Conservation (phyloP, 345 rosid species). For the Iberis pinnata region DNA sequence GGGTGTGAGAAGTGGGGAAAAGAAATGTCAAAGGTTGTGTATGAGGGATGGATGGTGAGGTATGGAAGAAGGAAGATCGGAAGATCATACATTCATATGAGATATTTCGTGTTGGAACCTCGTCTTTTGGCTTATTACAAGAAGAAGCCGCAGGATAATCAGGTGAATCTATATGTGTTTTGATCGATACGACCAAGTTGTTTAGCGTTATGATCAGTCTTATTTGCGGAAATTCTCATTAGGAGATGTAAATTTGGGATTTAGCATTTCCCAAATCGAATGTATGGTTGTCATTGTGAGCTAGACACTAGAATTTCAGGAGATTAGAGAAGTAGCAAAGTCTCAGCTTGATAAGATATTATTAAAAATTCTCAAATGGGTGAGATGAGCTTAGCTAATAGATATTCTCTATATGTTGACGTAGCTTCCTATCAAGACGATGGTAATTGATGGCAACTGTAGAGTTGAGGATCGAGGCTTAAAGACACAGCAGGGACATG, state of each 20-base stretch:
- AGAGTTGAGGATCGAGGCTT: slow-evolving; percentile 99
- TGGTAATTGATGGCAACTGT: slow-evolving; percentile 92
- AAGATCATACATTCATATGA: slow-evolving; percentile 89
- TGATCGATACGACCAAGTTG: neutral
- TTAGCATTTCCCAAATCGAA: neutral
- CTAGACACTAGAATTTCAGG: neutral
- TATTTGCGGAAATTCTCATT: too few relatives aligned
- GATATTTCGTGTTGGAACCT: slow-evolving; percentile 87
- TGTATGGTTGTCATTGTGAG: neutral
- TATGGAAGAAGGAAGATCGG: slow-evolving; percentile 98
- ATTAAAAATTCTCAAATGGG: neutral
- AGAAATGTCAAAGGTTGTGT: slow-evolving; percentile 69
- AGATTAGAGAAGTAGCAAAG: neutral
- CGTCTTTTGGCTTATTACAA: slow-evolving; percentile 95
- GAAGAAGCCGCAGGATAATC: slow-evolving; percentile 90
- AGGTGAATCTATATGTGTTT: slow-evolving; percentile 38
- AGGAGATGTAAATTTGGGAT: neutral
- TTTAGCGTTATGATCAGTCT: neutral
- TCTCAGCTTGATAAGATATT: slow-evolving; percentile 4
- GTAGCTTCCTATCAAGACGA: slow-evolving; percentile 95
- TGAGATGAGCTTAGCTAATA: neutral
- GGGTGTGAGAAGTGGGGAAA: neutral
- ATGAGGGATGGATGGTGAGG: slow-evolving; percentile 99
- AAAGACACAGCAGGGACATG: slow-evolving; percentile 97
- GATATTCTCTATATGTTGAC: slow-evolving; percentile 12